These are phyloP conservation scores for Rhynchospora pubera DNA, from an alignment of 176 grass and related monocot genomes.

Conservation along the genomic window DNA sequence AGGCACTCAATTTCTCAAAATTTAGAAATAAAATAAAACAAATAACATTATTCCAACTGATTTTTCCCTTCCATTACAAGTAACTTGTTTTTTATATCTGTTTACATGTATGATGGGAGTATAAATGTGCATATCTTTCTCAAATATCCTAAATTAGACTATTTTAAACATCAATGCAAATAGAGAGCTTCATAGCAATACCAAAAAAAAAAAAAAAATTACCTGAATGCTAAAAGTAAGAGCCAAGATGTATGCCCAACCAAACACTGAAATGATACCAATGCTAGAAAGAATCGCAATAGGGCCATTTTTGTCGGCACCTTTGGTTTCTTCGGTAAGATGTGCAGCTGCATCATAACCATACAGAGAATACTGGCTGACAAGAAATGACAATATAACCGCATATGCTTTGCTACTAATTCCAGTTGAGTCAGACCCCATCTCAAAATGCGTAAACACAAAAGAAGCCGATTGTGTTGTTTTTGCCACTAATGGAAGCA, in stretches of 20 bases:
- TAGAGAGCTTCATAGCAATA: not conserved
- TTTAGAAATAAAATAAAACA: not conserved
- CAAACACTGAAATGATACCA: conserved; percentile 89
- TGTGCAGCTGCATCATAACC: conserved; percentile 97
- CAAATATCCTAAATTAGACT: not conserved
- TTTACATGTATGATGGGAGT: not conserved
- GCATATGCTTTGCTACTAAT: conserved; percentile 69
- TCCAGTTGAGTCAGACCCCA: conserved; percentile 50
- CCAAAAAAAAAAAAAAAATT: too few relatives aligned
- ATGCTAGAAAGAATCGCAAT: conserved; percentile 96
- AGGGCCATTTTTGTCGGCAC: conserved; percentile 88
- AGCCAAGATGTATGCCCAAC: conserved; percentile 96
- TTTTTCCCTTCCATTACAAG: not conserved
- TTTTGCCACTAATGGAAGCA: conserved; percentile 75
- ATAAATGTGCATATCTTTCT: not conserved
- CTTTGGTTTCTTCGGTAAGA: conserved; percentile 94
- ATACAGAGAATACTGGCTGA: conserved; percentile 96
- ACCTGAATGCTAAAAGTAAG: conserved; percentile 99
- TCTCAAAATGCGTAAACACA: conserved; percentile 84
- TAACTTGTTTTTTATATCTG: not conserved
- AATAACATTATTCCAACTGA: not conserved
- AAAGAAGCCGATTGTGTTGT: conserved; percentile 70
- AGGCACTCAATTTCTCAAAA: not conserved
- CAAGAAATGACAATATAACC: conserved; percentile 61
- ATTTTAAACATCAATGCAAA: not conserved